Evolutionary conservation across 2,329 filamentous ascomycete genomes (phyloP).

Genomic region (Penicillium sp.): DNA sequence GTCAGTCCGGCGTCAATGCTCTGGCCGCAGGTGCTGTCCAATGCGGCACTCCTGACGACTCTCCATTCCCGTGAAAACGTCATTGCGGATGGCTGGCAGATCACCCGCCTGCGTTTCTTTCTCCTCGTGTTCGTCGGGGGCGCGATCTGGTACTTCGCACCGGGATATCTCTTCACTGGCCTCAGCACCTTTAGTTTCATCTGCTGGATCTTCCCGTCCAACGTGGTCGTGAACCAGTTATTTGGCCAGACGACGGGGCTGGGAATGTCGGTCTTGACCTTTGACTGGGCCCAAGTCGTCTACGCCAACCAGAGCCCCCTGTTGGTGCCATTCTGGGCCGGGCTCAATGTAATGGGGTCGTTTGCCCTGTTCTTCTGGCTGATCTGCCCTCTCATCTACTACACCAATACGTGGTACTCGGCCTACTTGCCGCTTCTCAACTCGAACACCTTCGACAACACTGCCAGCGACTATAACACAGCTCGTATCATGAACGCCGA

Average conservation of each 20-base stretch:
- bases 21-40: slow-evolving; percentile 59
- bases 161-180: slow-evolving; percentile 66
- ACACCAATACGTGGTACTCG: slow-evolving; percentile 56
- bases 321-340: slow-evolving; percentile 59
- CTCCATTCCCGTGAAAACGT: slow-evolving; percentile 34
- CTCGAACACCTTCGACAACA: slow-evolving; percentile 64
- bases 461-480: slow-evolving; percentile 59
- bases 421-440: slow-evolving; percentile 63
- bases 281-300: slow-evolving; percentile 72
- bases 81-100: slow-evolving; percentile 43
- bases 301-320: slow-evolving; percentile 67
- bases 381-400: slow-evolving; percentile 45
- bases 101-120: slow-evolving; percentile 40
- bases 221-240: slow-evolving; percentile 66
- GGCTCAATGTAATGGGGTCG: slow-evolving; percentile 44
- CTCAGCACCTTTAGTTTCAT: slow-evolving; percentile 68
- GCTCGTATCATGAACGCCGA: slow-evolving; percentile 57
- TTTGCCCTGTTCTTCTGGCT: slow-evolving; percentile 47
- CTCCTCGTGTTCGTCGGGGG: slow-evolving; percentile 33
- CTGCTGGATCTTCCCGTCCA: slow-evolving; percentile 69
- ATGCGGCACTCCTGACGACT: slow-evolving; percentile 47
- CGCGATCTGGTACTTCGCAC: slow-evolving; percentile 43
- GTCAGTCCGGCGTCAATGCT: slow-evolving; percentile 61
- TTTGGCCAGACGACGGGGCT: slow-evolving; percentile 69
- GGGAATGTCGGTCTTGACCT: slow-evolving; percentile 67